phyloP scores from a whole-genome alignment of 1,284 basidiomycete genomes.

The Leccinum variabile region DNA sequence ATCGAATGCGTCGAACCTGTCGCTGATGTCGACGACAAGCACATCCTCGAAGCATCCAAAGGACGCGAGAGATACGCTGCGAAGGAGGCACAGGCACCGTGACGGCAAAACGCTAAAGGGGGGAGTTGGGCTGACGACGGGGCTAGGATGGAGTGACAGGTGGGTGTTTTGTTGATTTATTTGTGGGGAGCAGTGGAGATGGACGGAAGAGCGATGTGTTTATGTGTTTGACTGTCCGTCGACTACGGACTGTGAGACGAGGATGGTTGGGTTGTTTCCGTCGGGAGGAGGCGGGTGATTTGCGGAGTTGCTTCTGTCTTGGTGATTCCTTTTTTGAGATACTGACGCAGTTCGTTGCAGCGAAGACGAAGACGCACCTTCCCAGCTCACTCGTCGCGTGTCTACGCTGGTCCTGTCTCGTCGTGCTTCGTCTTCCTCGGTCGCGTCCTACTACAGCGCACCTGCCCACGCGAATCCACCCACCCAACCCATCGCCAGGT shows the following conservation, averaged over 20 bases:
- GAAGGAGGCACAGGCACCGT: slow-evolving; percentile 63
- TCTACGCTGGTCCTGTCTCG: slow-evolving; percentile 56
- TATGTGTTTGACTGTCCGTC: slow-evolving; percentile 19
- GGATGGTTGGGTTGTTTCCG: slow-evolving; percentile 1
- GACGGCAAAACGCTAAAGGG: slow-evolving; percentile 67
- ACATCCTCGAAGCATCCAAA: slow-evolving; percentile 53
- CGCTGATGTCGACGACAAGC: slow-evolving; percentile 42
- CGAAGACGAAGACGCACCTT: slow-evolving; percentile 81
- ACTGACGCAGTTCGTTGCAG: slow-evolving; percentile 35
- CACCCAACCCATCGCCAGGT: slow-evolving; percentile 35
- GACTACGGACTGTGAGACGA: not conserved
- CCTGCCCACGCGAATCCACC: slow-evolving; percentile 15
- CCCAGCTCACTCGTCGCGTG: slow-evolving; percentile 63
- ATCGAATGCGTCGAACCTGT: slow-evolving; percentile 32
- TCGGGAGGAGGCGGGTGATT: slow-evolving; percentile 1
- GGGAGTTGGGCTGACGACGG: slow-evolving; percentile 77
- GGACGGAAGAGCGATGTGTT: slow-evolving; percentile 1
- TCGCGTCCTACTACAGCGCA: slow-evolving; percentile 24
- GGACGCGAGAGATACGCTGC: slow-evolving; percentile 64
- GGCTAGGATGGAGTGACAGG: slow-evolving; percentile 83
- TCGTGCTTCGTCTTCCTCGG: slow-evolving; percentile 35
- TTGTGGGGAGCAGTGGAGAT: not conserved
- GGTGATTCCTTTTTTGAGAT: slow-evolving; percentile 1
- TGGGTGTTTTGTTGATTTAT: slow-evolving; percentile 33
- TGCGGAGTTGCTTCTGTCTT: slow-evolving; percentile 10